Evolutionary conservation across 2,329 filamentous ascomycete species (phyloP).

Genomic region (Blastomyces gilchristii): DNA sequence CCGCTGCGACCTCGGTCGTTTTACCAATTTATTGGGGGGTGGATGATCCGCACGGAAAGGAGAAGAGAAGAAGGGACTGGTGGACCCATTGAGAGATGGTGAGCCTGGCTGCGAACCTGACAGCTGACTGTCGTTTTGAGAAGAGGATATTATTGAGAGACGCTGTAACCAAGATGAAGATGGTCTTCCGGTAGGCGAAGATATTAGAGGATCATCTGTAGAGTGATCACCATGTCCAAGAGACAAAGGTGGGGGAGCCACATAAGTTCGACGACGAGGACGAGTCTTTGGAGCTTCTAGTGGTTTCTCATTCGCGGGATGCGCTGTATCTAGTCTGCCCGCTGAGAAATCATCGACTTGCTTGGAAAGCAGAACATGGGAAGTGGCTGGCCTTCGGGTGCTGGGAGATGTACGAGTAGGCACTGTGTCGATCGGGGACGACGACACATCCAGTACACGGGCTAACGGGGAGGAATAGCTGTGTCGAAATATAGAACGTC

Average conservation of each 20-base stretch:
- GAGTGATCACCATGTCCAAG: slow-evolving; percentile 20
- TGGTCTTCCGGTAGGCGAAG: slow-evolving; percentile 27
- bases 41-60: slow-evolving; percentile 22
- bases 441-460: slow-evolving; percentile 9
- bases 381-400: slow-evolving; percentile 1
- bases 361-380: background rate
- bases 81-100: slow-evolving; percentile 45
- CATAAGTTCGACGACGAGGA: slow-evolving; percentile 30
- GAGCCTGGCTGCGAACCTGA: slow-evolving; percentile 43
- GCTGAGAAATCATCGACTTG: background rate
- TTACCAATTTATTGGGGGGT: slow-evolving; percentile 54
- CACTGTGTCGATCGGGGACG: slow-evolving; percentile 12
- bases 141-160: slow-evolving; percentile 43
- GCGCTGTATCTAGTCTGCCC: background rate
- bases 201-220: slow-evolving; percentile 19
- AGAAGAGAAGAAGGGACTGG: slow-evolving; percentile 36
- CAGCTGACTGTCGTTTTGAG: slow-evolving; percentile 37
- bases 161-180: slow-evolving; percentile 48
- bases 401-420: background rate
- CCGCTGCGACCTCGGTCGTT: slow-evolving; percentile 48
- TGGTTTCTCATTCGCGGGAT: slow-evolving; percentile 14
- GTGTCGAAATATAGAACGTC: slow-evolving; percentile 10
- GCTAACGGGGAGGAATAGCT: slow-evolving; percentile 5
- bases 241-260: slow-evolving; percentile 20
- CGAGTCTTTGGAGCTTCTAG: slow-evolving; percentile 18